A percentile compares a stretch with the other conserved stretches of the same genome.
Conservation (phyloP, 169 alveolate genomes). For the Plasmodium yoelii region DNA sequence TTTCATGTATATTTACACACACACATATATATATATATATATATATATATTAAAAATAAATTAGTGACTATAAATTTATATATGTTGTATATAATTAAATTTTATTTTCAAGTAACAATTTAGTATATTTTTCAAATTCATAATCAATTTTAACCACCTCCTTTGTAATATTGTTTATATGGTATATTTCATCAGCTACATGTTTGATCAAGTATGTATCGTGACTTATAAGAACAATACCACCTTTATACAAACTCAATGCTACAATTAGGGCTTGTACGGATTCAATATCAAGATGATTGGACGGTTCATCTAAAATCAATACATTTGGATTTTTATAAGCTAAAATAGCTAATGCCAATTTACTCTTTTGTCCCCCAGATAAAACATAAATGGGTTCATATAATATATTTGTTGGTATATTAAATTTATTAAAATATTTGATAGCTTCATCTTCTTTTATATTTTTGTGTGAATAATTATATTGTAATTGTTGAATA, state of each 20-base stretch:
- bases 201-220: slow-evolving; percentile 95
- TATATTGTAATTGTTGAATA: slow-evolving; percentile 93
- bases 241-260: slow-evolving; percentile 95
- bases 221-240: slow-evolving; percentile 95
- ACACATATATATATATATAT: too few species aligned
- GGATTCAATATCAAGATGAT: slow-evolving; percentile 98
- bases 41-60: neutral
- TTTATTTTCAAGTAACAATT: slow-evolving; percentile 79
- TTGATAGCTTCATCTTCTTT: slow-evolving; percentile 91
- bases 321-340: slow-evolving; percentile 95
- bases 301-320: slow-evolving; percentile 97
- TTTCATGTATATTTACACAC: neutral
- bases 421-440: slow-evolving; percentile 95
- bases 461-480: slow-evolving; percentile 87
- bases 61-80: neutral
- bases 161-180: slow-evolving; percentile 88
- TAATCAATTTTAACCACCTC: slow-evolving; percentile 91
- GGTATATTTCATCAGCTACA: slow-evolving; percentile 94
- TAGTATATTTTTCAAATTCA: slow-evolving; percentile 94
- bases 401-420: slow-evolving; percentile 94
- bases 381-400: slow-evolving; percentile 97
- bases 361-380: slow-evolving; percentile 98
- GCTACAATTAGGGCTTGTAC: slow-evolving; percentile 97
- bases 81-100: slow-evolving; percentile 7
- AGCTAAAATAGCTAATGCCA: slow-evolving; percentile 96